Conservation (phyloP, 2,329 filamentous ascomycete species). For the Madurella mycetomatis region DNA sequence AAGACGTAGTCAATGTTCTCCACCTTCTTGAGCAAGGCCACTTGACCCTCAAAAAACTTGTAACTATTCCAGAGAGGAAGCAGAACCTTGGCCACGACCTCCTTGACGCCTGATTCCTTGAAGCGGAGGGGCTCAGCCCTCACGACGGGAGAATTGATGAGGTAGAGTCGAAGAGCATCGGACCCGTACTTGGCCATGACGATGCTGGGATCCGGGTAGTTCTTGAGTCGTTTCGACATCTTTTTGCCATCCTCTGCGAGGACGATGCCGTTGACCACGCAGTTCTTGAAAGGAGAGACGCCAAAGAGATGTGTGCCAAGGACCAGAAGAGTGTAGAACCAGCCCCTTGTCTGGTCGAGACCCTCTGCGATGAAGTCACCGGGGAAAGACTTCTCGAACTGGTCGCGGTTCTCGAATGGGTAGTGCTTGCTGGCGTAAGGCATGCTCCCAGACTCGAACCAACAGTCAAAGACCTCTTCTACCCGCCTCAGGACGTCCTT, state of each 20-base stretch:
- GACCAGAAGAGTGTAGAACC: constrained; percentile 93
- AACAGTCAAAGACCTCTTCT: constrained; percentile 91
- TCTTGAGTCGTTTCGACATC: constrained; percentile 96
- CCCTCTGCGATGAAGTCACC: constrained; percentile 94
- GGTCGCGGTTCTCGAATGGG: constrained; percentile 82
- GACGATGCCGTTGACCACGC: constrained; percentile 93
- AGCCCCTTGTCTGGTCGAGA: constrained; percentile 82
- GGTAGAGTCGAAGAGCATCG: constrained; percentile 87
- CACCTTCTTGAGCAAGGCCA: constrained; percentile 79
- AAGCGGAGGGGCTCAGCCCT: constrained; percentile 86
- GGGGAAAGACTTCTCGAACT: constrained; percentile 76
- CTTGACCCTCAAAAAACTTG: constrained; percentile 92
- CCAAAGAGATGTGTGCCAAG: constrained; percentile 85
- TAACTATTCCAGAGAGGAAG: constrained; percentile 94
- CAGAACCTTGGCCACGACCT: constrained; percentile 87
- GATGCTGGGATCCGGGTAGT: constrained; percentile 82
- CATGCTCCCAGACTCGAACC: constrained; percentile 94
- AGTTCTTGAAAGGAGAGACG: constrained; percentile 84
- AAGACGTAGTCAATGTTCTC: constrained; percentile 73
- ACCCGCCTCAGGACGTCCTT: constrained; percentile 78
- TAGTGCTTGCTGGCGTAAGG: constrained; percentile 89
- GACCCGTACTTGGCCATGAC: constrained; percentile 87
- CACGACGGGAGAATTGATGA: constrained; percentile 95
- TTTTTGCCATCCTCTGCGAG: constrained; percentile 95
- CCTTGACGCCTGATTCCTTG: constrained; percentile 88